Base-by-base conservation (phyloP, 2,329 filamentous ascomycete species). In the Diaporthe longicolla region DNA sequence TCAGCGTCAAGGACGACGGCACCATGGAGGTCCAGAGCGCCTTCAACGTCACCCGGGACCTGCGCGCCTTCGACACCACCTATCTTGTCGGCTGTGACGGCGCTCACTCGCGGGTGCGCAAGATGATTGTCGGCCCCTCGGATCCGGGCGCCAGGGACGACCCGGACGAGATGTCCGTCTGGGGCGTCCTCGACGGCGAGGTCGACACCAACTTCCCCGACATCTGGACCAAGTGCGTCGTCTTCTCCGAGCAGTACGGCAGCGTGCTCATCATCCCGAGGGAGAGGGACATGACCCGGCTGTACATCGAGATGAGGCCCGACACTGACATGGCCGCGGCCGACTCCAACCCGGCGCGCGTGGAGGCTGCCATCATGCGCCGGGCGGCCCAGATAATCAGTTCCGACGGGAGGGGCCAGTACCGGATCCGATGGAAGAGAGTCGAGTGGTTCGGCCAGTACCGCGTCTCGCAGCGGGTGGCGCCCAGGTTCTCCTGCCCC, bases 191-290 rank as follows among this genome's bases (percentile, higher is more conserved):
- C 4, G 93, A 94, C 80, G 92, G 92, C 77, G 89, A 91, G 79
- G 83, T 94, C 13, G 89, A 92, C 57, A 94, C 92, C 10, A 88
- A 94, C 79, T 94, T 94, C 77, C 93, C 93, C 1, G 92, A 94
- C 78, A 89, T 94, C 65, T 94, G 92, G 92, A 93, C 90, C 81
- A 94, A 94, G 83, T 91, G 92, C 0, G 88, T 93, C 0, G 87
- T 94, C 10, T 92, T 92, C 76, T 92, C 90, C 3, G 89, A 93
- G 75, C 86, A 89, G 74, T 86, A 90, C 58, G 93, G 93, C 3
- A 93, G 92, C 0, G 90, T 94, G 59, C 86, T 94, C n/a, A 92
- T 93, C 80, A 92, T 94, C 70, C 93, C 93, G 6, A 89, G 93
- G 52, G 93, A 94, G 81, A 87, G 91, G 55, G 93, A 93, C 78